Conservation (phyloP, 192 early-diverging fungal species). For the Chytriomyces sp. region DNA sequence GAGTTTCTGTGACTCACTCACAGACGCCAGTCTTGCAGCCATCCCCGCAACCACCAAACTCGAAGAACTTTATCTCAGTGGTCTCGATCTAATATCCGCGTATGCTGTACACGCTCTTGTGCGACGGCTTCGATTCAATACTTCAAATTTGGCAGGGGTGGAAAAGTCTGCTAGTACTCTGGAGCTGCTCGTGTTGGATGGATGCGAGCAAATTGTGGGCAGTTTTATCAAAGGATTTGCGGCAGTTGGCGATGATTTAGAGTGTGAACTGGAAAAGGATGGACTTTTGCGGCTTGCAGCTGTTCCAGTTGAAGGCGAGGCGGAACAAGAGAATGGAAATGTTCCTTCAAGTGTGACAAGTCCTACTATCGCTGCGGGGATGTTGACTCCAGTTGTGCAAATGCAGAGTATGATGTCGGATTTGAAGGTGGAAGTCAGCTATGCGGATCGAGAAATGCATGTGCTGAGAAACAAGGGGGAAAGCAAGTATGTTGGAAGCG, state of each 20-base stretch:
- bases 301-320: neutral
- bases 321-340: neutral
- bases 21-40: slow-evolving; percentile 51
- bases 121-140: slow-evolving; percentile 21
- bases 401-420: slow-evolving; percentile 23
- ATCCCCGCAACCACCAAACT: slow-evolving; percentile 44
- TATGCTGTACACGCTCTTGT: slow-evolving; percentile 50
- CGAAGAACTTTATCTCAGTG: slow-evolving; percentile 51
- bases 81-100: slow-evolving; percentile 51
- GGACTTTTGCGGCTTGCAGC: slow-evolving; percentile 29
- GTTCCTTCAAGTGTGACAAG: neutral
- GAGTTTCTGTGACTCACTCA: slow-evolving; percentile 54
- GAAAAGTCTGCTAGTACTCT: slow-evolving; percentile 22
- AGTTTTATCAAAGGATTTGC: slow-evolving; percentile 49
- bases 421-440: slow-evolving; percentile 37
- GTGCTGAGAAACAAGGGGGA: neutral
- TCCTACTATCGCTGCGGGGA: neutral
- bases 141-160: neutral
- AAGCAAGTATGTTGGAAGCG: neutral
- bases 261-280: slow-evolving; percentile 49
- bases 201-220: slow-evolving; percentile 50
- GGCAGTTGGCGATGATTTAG: slow-evolving; percentile 45
- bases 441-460: slow-evolving; percentile 11
- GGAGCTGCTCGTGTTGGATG: slow-evolving; percentile 55
- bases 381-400: slow-evolving; percentile 25